Conservation (phyloP, 1,284 basidiomycete genomes). For the Paramarasmius palmivorus region DNA sequence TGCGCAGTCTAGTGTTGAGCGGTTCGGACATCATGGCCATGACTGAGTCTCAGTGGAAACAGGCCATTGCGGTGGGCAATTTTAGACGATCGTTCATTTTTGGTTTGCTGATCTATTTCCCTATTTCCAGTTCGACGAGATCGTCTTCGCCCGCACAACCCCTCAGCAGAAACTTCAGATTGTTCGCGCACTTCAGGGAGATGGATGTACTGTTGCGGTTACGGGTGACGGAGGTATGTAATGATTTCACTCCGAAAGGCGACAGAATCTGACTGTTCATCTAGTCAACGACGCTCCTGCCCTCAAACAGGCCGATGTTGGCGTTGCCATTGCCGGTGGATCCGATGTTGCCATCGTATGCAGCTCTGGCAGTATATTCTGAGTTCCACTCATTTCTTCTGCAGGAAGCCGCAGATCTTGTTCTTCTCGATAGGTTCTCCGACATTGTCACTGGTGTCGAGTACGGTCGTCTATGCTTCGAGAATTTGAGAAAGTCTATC, state of each 20-base stretch:
- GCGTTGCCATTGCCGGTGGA: slow-evolving; percentile 54
- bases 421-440: slow-evolving; percentile 50
- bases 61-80: slow-evolving; percentile 17
- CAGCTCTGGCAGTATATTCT: background rate
- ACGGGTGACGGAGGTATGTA: slow-evolving; percentile 55
- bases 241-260: background rate
- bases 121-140: slow-evolving; percentile 58
- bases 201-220: slow-evolving; percentile 53
- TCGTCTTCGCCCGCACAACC: slow-evolving; percentile 75
- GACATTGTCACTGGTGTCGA: slow-evolving; percentile 50
- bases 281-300: slow-evolving; percentile 68
- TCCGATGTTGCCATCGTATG: slow-evolving; percentile 46
- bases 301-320: slow-evolving; percentile 56
- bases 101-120: slow-evolving; percentile 13
- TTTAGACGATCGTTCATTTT: slow-evolving; percentile 5
- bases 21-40: slow-evolving; percentile 53
- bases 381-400: slow-evolving; percentile 1
- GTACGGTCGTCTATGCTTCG: slow-evolving; percentile 67
- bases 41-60: slow-evolving; percentile 47
- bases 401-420: slow-evolving; percentile 45
- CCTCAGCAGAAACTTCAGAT: slow-evolving; percentile 76
- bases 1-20: slow-evolving; percentile 45
- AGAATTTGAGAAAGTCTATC: slow-evolving; percentile 64
- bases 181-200: slow-evolving; percentile 58
- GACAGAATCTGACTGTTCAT: background rate